phyloP scores from a whole-genome alignment of 306 rosid genomes.

The Fragaria ananassa region DNA sequence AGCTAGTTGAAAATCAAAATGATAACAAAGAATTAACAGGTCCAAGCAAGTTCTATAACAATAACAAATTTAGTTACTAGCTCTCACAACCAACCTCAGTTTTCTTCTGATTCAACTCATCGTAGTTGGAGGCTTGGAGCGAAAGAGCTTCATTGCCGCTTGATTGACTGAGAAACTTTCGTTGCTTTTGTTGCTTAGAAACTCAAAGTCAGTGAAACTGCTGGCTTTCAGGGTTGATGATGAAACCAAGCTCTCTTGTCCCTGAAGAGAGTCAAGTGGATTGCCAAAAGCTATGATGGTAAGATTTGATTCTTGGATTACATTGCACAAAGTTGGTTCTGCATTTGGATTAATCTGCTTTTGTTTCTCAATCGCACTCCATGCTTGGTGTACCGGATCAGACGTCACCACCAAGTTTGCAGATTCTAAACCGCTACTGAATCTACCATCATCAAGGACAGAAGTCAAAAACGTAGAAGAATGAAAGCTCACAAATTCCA shows the following conservation, averaged over 20 bases:
- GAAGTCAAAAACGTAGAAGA: not conserved
- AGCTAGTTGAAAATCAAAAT: not conserved
- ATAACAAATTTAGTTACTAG: not conserved
- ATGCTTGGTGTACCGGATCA: slow-evolving; percentile 30
- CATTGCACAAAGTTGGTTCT: not conserved
- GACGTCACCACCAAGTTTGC: slow-evolving; percentile 37
- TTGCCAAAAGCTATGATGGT: slow-evolving; percentile 41
- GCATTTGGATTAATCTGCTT: not conserved
- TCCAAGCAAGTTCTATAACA: not conserved
- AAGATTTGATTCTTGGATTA: slow-evolving; percentile 2
- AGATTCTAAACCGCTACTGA: slow-evolving; percentile 43
- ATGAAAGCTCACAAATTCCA: not conserved
- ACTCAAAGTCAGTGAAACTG: slow-evolving; percentile 34
- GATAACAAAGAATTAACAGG: not conserved
- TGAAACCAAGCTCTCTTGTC: slow-evolving; percentile 17
- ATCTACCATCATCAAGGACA: slow-evolving; percentile 33
- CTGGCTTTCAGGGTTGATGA: slow-evolving; percentile 18
- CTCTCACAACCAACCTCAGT: slow-evolving; percentile 21
- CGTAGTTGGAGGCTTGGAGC: slow-evolving; percentile 2
- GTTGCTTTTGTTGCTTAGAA: slow-evolving; percentile 27
- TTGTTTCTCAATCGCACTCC: slow-evolving; percentile 24
- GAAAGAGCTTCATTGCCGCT: slow-evolving; percentile 31
- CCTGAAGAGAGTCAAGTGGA: not conserved
- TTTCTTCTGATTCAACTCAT: slow-evolving; percentile 17
- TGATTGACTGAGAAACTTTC: slow-evolving; percentile 33